These are phyloP conservation scores for Triticum turgidum DNA, from an alignment of 176 grass and related monocot species.

Conservation along the genomic window DNA sequence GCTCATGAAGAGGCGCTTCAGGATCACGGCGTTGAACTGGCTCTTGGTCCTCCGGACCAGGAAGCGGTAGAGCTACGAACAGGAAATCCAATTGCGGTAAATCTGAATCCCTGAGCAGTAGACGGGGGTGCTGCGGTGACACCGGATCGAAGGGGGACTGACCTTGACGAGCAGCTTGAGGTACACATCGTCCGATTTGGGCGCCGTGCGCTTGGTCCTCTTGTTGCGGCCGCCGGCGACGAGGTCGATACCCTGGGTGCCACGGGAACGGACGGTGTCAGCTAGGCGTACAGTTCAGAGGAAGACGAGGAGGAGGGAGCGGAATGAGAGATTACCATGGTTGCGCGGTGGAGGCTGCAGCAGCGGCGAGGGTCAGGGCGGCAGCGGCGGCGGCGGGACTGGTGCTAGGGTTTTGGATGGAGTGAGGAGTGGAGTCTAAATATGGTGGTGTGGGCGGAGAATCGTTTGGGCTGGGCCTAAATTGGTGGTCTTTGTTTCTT, in stretches of 20 bases:
- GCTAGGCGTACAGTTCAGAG: not conserved
- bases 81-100: not conserved
- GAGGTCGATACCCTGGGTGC: conserved; percentile 59
- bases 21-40: conserved; percentile 68
- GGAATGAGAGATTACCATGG: conserved; percentile 31
- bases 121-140: not conserved
- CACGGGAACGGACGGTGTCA: not conserved
- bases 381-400: not conserved
- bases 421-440: conserved; percentile 14
- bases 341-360: not conserved
- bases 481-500: not conserved
- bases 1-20: conserved; percentile 92
- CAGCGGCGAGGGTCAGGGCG: not conserved
- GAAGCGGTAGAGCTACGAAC: conserved; percentile 70
- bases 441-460: not conserved
- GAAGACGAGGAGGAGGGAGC: not conserved
- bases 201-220: conserved; percentile 72
- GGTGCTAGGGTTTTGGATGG: conserved; percentile 38
- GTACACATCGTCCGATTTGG: conserved; percentile 75
- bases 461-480: not conserved
- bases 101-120: not conserved
- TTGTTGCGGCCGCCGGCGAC: conserved; percentile 69
- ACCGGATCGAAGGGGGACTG: not conserved
- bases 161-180: conserved; percentile 82
- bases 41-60: conserved; percentile 74